Evolutionary conservation across 2,329 filamentous ascomycete species (phyloP).

Genomic region (Neonectria neomacrospora): DNA sequence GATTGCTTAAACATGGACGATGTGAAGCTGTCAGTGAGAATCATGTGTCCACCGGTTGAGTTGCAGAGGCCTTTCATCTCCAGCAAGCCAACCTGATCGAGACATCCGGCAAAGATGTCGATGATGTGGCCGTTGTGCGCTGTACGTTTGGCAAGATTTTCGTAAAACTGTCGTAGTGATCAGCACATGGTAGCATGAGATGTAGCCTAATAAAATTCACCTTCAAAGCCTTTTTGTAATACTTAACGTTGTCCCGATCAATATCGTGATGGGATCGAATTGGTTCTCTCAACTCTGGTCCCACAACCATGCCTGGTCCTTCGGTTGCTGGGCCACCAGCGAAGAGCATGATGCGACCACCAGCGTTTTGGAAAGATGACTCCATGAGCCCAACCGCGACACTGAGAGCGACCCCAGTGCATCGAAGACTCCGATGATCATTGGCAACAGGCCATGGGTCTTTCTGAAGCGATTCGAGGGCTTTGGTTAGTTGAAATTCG

Average conservation of each 20-base stretch:
- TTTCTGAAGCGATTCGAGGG: slow-evolving; percentile 92
- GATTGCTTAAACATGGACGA: slow-evolving; percentile 99
- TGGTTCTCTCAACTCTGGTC: slow-evolving; percentile 92
- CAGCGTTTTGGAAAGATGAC: slow-evolving; percentile 94
- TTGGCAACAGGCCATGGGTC: slow-evolving; percentile 98
- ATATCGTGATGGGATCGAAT: slow-evolving; percentile 99
- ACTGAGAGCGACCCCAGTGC: slow-evolving; percentile 95
- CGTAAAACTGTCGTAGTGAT: slow-evolving; percentile 78
- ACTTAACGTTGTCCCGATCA: slow-evolving; percentile 98
- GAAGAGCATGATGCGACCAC: slow-evolving; percentile 96
- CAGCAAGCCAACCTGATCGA: slow-evolving; percentile 95
- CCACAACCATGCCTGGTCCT: slow-evolving; percentile 96
- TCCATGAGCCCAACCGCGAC: slow-evolving; percentile 94
- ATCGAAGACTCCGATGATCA: slow-evolving; percentile 89
- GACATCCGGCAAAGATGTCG: slow-evolving; percentile 96
- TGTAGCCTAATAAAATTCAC: slow-evolving; percentile 55
- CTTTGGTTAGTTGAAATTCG: slow-evolving; percentile 97
- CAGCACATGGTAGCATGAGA: slow-evolving; percentile 32
- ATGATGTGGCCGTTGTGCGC: slow-evolving; percentile 98
- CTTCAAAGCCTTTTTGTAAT: slow-evolving; percentile 99
- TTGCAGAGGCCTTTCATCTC: slow-evolving; percentile 99
- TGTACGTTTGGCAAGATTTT: slow-evolving; percentile 90
- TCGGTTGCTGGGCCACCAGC: slow-evolving; percentile 95
- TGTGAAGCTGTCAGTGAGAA: slow-evolving; percentile 97
- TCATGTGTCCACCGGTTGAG: slow-evolving; percentile 97